phyloP scores from a whole-genome alignment of 2,329 filamentous ascomycete species.

The Lasiodiplodia gonubiensis region DNA sequence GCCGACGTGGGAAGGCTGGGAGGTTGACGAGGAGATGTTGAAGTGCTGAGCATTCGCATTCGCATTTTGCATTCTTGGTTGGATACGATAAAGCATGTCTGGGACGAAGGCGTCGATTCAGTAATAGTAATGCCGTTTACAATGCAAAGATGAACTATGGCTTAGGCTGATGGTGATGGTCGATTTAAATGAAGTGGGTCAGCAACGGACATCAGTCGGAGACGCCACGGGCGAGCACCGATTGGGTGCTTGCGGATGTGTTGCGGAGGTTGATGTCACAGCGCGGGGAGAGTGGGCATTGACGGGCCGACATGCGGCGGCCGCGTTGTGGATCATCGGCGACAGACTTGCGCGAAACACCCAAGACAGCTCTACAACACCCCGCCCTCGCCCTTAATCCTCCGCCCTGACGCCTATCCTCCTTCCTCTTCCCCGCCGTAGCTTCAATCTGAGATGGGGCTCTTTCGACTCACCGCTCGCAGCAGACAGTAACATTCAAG shows the following conservation, averaged over 20 bases:
- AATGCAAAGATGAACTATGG: neutral
- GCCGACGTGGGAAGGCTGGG: constrained; percentile 56
- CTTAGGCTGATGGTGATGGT: neutral
- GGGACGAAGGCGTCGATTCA: neutral
- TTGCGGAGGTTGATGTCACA: constrained; percentile 4
- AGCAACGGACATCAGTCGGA: too few species aligned
- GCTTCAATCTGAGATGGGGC: constrained; percentile 10
- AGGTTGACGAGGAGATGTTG: constrained; percentile 48
- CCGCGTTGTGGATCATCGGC: neutral
- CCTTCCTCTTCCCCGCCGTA: neutral
- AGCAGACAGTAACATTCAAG: neutral
- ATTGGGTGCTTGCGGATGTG: neutral
- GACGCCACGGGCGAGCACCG: neutral
- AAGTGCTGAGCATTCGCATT: constrained; percentile 19
- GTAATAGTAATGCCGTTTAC: constrained; percentile 5
- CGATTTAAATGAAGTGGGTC: too few species aligned
- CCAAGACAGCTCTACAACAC: constrained; percentile 5
- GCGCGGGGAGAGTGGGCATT: neutral
- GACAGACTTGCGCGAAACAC: neutral
- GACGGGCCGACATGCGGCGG: neutral
- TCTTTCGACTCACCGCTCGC: neutral
- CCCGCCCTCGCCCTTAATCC: neutral
- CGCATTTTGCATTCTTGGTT: neutral
- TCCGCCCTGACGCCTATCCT: neutral
- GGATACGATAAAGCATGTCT: constrained; percentile 3